Base-by-base conservation (phyloP, 768 basidiomycete species). In the Suillus fuscotomentosus region DNA sequence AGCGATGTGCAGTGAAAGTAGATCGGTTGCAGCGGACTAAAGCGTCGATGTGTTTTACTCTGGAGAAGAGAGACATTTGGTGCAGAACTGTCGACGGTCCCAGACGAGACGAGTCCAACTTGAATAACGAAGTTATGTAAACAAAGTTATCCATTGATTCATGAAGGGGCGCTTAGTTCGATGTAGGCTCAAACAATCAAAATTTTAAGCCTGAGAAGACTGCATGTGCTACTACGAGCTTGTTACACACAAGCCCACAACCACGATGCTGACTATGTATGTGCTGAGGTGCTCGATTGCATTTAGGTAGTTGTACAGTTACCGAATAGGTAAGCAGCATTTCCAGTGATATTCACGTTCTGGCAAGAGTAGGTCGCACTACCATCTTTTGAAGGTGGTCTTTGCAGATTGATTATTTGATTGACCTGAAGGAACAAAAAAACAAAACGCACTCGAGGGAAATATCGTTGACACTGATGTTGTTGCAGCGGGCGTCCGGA, bases 341-440 rank as follows among this genome's bases (percentile, higher is more conserved):
- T 77, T 15, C 84, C 84, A 5, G 71, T 75, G 39, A 85, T 67
- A 17, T 78, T 75, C n/a, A 87, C 77, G 66, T 87, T 87, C 69
- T 84, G 81, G 71, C 87, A 88, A 4, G 77, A 74, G 69, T 79
- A 87, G 43, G 77, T 73, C 3, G 85, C 80, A 5, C 70, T 72
- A n/a, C 83, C 83, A 50, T 74, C 39, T 73, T 76, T 42, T 73
- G 79, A 63, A 69, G 77, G 69, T 72, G 86, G 69, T 36, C 68
- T 71, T 34, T 38, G 62, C 27, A 51, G 45, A 41, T 14, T 27
- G 22, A 31, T 45, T 2, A 53, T 22, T 27, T 2, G 34, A 15
- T 31, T 31, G 31, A 50, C 41, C 56, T 14, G 14, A 22, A 24
- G 13, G 56, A 38, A 34, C 65, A 50, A 36, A 50, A 41, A 38